phyloP scores from a whole-genome alignment of 2,329 filamentous ascomycete species.

The Dothistroma pini region DNA sequence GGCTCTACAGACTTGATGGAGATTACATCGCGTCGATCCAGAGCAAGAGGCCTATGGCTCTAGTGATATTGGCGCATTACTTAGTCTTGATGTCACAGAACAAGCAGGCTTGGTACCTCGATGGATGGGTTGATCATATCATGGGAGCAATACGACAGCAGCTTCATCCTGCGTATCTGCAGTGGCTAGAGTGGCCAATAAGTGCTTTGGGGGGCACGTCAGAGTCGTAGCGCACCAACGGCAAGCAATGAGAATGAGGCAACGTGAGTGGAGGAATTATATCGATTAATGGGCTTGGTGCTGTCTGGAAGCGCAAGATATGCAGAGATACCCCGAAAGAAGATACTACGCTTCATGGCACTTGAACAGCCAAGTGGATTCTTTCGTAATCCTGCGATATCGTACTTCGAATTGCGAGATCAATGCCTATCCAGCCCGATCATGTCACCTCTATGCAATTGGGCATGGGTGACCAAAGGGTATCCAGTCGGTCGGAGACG shows the following conservation, averaged over 20 bases:
- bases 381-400: no score
- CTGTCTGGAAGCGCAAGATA: no score
- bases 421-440: no score
- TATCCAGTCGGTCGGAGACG: slow-evolving; percentile 41
- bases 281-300: no score
- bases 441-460: no score
- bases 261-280: neutral
- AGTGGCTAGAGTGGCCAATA: slow-evolving; percentile 17
- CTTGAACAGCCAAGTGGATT: no score
- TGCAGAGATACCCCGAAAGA: no score
- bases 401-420: no score
- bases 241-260: neutral
- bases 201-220: neutral
- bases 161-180: slow-evolving; percentile 15
- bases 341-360: no score
- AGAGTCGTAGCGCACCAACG: neutral
- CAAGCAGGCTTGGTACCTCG: slow-evolving; percentile 17
- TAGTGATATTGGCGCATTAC: slow-evolving; percentile 20
- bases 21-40: slow-evolving; percentile 18
- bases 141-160: slow-evolving; percentile 13
- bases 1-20: slow-evolving; percentile 16
- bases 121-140: slow-evolving; percentile 19
- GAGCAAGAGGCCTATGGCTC: slow-evolving; percentile 13
- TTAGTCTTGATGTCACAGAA: slow-evolving; percentile 13
- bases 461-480: slow-evolving; percentile 35